Percentiles rank a stretch among this genome's conserved stretches.
Conservation (phyloP, 2,329 filamentous ascomycete species). For the Botrytis byssoidea region DNA sequence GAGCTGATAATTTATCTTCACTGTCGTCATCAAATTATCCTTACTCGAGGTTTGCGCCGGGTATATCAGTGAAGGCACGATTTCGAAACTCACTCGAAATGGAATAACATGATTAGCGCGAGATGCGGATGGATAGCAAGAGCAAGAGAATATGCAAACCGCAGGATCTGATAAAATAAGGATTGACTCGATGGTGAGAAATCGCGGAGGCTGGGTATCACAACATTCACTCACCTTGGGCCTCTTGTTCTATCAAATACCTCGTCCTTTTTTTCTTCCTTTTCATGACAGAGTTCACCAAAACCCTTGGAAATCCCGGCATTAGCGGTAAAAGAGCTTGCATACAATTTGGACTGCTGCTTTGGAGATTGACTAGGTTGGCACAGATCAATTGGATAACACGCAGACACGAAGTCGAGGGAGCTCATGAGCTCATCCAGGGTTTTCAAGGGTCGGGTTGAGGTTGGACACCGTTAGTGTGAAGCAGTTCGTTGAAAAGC, state of each 20-base stretch:
- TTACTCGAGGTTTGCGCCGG: conserved; percentile 24
- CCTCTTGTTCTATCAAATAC: conserved; percentile 7
- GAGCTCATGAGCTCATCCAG: too few relatives aligned
- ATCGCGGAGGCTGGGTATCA: conserved; percentile 21
- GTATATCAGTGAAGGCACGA: conserved; percentile 21
- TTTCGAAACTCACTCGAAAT: conserved; percentile 13
- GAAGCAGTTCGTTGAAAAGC: conserved; percentile 1
- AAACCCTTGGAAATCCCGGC: conserved; percentile 7
- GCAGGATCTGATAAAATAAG: conserved; percentile 12
- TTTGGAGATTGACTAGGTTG: conserved; percentile 12
- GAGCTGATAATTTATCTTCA: conserved; percentile 25
- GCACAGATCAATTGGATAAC: conserved; percentile 17
- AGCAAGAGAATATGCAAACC: conserved; percentile 1
- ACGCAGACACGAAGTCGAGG: background rate
- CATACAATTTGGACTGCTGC: conserved; percentile 14
- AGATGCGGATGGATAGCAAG: conserved; percentile 19
- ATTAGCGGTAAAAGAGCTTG: conserved; percentile 13
- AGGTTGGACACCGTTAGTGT: background rate
- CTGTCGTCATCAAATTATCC: conserved; percentile 23
- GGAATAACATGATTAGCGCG: conserved; percentile 11
- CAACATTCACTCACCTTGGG: conserved; percentile 19
- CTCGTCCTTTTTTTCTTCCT: background rate
- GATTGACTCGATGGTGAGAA: conserved; percentile 10
- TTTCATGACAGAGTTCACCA: conserved; percentile 5
- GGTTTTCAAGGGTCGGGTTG: background rate